Base-by-base conservation (phyloP, 1,284 basidiomycete genomes). In the Ceratorhiza oryzae-sativae region DNA sequence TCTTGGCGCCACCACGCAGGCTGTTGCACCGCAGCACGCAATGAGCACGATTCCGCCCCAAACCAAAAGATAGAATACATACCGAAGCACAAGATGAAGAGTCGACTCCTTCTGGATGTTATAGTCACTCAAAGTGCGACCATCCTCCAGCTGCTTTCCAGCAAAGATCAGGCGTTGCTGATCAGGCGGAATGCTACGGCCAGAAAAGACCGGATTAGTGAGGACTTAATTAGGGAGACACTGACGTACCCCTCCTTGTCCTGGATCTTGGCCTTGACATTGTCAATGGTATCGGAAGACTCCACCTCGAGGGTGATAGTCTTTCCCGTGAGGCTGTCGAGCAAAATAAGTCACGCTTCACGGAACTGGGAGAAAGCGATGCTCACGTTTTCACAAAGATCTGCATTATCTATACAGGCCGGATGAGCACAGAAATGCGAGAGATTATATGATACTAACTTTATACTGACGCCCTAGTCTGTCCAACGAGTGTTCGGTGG, bases 91-190 rank as follows among this genome's bases (percentile, higher is more conserved):
- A 75, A 98, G 84, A 83, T 99, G 96, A 75, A 99, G 91, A 72
- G 97, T 99, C 45, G 90, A 92, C 85, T 95, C 93, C 85, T 95
- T 95, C 84, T 95, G 97, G 79, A 98, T 98, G 87, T 93, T 87
- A 85, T 97, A 96, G 84, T 96, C 93, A 78, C 83, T 91, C 74
- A 95, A 88, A 74, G 92, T 94, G 80, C 92, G 90, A 74, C 92
- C 94, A 82, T 96, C 94, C 85, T 96, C 94, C 76, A 98, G 91
- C 85, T 98, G 96, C 86, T 98, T 98, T 78, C 96, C 96, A 71
- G 96, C 96, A 80, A 98, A 98, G 86, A 98, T 98, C 81, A 98
- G 84, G 77, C 96, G 94, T 82, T 98, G 96, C 83, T 98, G 95
- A 85, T 97, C 95, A 77, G 94, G 94, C 73, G 94, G 93, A 75